These are phyloP conservation scores for Nidularia sp. DNA, from an alignment of 768 basidiomycete species.

Conservation along the genomic window DNA sequence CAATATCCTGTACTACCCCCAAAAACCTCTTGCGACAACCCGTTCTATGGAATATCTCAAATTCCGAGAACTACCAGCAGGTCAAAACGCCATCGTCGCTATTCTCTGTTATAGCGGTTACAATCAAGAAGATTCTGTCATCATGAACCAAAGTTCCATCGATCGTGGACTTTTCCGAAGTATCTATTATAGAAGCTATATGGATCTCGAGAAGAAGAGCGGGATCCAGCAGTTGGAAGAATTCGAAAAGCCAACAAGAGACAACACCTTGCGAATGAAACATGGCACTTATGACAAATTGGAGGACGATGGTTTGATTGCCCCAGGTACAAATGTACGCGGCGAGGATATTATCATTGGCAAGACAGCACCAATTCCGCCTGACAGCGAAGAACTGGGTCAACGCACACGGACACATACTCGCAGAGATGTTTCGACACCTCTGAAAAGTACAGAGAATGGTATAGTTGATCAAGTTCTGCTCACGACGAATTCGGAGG, in stretches of 20 bases:
- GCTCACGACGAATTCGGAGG: conserved; percentile 93
- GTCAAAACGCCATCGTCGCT: conserved; percentile 98
- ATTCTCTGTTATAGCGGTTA: conserved; percentile 99
- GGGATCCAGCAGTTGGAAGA: conserved; percentile 90
- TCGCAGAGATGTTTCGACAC: conserved; percentile 94
- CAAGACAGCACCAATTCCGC: conserved; percentile 95
- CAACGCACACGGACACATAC: conserved; percentile 93
- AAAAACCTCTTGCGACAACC: conserved; percentile 97
- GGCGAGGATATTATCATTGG: conserved; percentile 99
- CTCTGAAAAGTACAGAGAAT: conserved; percentile 95
- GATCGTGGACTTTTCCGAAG: conserved; percentile 98
- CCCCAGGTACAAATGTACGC: conserved; percentile 89
- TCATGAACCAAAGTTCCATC: conserved; percentile 99
- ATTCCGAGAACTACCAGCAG: conserved; percentile 97
- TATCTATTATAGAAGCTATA: conserved; percentile 97
- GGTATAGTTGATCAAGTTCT: conserved; percentile 98
- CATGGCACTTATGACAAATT: conserved; percentile 98
- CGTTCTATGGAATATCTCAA: conserved; percentile 99
- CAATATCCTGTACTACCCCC: conserved; percentile 98
- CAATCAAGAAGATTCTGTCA: conserved; percentile 99
- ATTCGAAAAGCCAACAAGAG: conserved; percentile 94
- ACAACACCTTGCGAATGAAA: conserved; percentile 93
- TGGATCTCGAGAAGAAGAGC: conserved; percentile 97
- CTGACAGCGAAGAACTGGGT: conserved; percentile 95
- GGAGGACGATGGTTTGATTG: conserved; percentile 94